phyloP scores from a whole-genome alignment of 495 filamentous ascomycete species.

The Trichoderma reesei region DNA sequence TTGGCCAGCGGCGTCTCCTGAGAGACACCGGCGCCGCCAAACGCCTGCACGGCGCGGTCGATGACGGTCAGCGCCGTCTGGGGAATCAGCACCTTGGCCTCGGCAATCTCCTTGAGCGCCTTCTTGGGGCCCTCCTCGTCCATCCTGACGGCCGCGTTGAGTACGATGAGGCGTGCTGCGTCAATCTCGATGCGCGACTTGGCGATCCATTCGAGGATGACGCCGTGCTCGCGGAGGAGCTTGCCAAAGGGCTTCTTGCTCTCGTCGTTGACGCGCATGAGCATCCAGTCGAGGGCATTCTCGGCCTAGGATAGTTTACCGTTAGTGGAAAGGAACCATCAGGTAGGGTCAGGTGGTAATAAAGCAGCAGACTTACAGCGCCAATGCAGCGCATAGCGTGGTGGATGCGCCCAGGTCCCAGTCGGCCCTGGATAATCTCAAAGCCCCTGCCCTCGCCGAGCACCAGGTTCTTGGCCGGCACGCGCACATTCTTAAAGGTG shows the following conservation, averaged over 20 bases:
- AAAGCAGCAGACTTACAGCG: slow-evolving; percentile 32
- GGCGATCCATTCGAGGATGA: slow-evolving; percentile 90
- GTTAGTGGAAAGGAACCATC: not conserved
- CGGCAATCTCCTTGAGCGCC: slow-evolving; percentile 73
- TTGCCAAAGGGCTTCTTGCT: slow-evolving; percentile 79
- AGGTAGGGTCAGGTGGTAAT: not conserved
- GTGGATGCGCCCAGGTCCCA: slow-evolving; percentile 87
- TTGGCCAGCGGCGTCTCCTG: slow-evolving; percentile 85
- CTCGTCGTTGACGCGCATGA: slow-evolving; percentile 81
- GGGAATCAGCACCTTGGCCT: slow-evolving; percentile 80
- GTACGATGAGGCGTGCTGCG: slow-evolving; percentile 70
- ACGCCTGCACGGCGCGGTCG: slow-evolving; percentile 78
- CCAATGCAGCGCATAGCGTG: slow-evolving; percentile 90
- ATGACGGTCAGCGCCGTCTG: slow-evolving; percentile 69
- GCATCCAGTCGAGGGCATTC: slow-evolving; percentile 76
- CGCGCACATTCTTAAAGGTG: slow-evolving; percentile 73
- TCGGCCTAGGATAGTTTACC: slow-evolving; percentile 46
- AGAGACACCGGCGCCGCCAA: slow-evolving; percentile 75
- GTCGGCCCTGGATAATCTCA: slow-evolving; percentile 89
- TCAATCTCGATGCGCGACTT: slow-evolving; percentile 86
- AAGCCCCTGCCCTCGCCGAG: slow-evolving; percentile 89
- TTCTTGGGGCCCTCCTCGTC: slow-evolving; percentile 71
- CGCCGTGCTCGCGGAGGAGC: slow-evolving; percentile 68
- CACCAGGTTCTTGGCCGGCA: slow-evolving; percentile 68
- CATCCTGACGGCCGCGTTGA: slow-evolving; percentile 87